Base-by-base conservation (phyloP, 2,329 filamentous ascomycete genomes). In the Stagonosporopsis cucurbitacearum region DNA sequence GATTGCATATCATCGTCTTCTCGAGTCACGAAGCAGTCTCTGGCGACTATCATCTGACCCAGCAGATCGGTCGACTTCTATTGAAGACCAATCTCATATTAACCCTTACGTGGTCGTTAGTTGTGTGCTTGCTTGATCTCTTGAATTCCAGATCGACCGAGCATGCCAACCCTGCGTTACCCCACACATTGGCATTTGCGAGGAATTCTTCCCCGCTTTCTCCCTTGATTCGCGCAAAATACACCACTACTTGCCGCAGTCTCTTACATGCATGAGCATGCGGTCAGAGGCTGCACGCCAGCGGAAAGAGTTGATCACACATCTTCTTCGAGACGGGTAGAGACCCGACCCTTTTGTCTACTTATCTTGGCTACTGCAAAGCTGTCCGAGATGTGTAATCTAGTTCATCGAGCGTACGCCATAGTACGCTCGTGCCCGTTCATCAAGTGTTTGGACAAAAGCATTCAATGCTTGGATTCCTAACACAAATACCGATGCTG, bases 181-280 rank as follows among this genome's bases (percentile, higher is more conserved):
- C 72, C 73, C 72, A 74, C 73, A 75, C 67, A 58, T 67, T 72
- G 70, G 62, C 68, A 67, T 70, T 70, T 64, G 13, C 62, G 42
- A 61, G 30, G 58, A 52, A 59, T 57, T 58, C 57, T 69, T 64
- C 72, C 68, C 73, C 72, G 71, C 72, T 68, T 71, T 73, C 62
- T 66, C 63, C 69, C 70, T 50, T 66, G 58, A 51, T 63, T 64
- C 57, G 64, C 59, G 54, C 60, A 60, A 58, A 33, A 32, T 67
- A 62, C 62, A 57, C 37, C 52, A 61, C 50, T 39, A 47, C 54
- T 50, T 63, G 59, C 59, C 57, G 59, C 63, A 54, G 60, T 61
- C 63, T 70, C 66, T 74, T 64, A 71, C 70, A 65, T 70, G 72
- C 71, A 74, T 74, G 60, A 57, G 39, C 40, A 53, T 36, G 54